Base-by-base conservation (phyloP, 306 rosid genomes). In the Pyrus betulifolia region DNA sequence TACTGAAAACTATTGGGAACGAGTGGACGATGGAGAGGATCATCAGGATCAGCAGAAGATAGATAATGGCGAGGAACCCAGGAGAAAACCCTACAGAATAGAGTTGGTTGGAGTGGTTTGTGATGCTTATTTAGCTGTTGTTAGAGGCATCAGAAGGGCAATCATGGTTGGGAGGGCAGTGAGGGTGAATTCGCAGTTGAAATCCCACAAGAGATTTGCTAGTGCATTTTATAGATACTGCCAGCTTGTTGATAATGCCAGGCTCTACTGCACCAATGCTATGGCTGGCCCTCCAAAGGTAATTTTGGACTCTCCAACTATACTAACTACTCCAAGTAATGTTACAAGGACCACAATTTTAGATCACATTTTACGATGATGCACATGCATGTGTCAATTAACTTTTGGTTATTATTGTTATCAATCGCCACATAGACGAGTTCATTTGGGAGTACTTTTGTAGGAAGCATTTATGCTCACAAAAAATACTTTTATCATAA, bases 81-180 rank as follows among this genome's bases (percentile, higher is more conserved):
- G 25, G 10, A 81, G 84, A 78, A 88, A 76, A 75, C 96, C 99
- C 19, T 95, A 95, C 76, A 87, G 91, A 86, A 89, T 95, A 58
- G 97, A 95, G 89, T 77, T 95, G 82, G 93, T 93, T 76, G 99
- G 99, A 59, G 97, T 95, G 59, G 93, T 92, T 78, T 95, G 99
- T 87, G 97, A 95, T 82, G 90, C 93, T 66, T 88, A 92, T 74
- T 82, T 95, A 61, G 99, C 99, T 69, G 97, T 92, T 61, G 87
- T 88, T 59, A 88, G 99, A 85, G 99, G 97, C 79, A 92, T 95
- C 5, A 92, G 99, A 92, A 88, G 99, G 85, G 93, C 97, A 59
- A 84, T 95, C 75, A 81, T 88, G 85, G 73, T 88, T 49, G 82
- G 91, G 13, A 89, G 99, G 65, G 99, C 98, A 68, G 99, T 95